Percentiles rank a stretch among this genome's conserved stretches.
phyloP scores from a whole-genome alignment of 2,329 filamentous ascomycete genomes.

The Colletotrichum liriopes region DNA sequence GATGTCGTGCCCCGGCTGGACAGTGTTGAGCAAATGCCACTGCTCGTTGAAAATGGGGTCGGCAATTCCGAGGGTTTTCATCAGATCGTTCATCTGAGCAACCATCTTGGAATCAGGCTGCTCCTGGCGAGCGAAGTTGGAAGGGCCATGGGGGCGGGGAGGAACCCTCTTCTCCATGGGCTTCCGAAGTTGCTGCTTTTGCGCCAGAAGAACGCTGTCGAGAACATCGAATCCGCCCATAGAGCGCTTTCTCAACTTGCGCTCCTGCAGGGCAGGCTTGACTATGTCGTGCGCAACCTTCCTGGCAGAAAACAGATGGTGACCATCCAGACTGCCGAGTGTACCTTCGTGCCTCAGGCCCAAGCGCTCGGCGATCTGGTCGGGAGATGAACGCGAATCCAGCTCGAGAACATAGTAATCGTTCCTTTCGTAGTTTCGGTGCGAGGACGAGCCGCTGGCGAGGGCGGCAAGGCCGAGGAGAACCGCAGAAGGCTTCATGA shows the following conservation, averaged over 20 bases:
- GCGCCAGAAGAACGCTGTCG: conserved; percentile 82
- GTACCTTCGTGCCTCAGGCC: conserved; percentile 86
- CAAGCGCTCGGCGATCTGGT: conserved; percentile 79
- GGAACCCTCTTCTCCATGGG: conserved; percentile 70
- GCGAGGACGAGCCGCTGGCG: conserved; percentile 65
- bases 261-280: conserved; percentile 65
- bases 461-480: conserved; percentile 67
- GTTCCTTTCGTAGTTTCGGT: conserved; percentile 82
- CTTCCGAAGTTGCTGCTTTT: conserved; percentile 76
- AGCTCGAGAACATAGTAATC: conserved; percentile 97
- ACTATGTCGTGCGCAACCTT: conserved; percentile 75
- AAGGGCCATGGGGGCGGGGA: conserved; percentile 45
- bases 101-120: conserved; percentile 61
- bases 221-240: conserved; percentile 71
- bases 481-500: conserved; percentile 68
- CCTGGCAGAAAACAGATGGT: conserved; percentile 87
- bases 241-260: conserved; percentile 75
- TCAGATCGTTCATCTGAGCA: conserved; percentile 72
- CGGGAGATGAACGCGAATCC: conserved; percentile 74
- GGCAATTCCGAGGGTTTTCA: conserved; percentile 78
- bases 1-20: conserved; percentile 88
- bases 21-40: conserved; percentile 93
- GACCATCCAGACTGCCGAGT: conserved; percentile 82
- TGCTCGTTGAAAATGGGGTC: conserved; percentile 96
- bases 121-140: conserved; percentile 38